A percentile compares a stretch with the other conserved stretches of the same genome.
These are phyloP conservation scores for Camellia lanceoleosa DNA, from an alignment of 148 eudicot genomes.

Conservation along the genomic window DNA sequence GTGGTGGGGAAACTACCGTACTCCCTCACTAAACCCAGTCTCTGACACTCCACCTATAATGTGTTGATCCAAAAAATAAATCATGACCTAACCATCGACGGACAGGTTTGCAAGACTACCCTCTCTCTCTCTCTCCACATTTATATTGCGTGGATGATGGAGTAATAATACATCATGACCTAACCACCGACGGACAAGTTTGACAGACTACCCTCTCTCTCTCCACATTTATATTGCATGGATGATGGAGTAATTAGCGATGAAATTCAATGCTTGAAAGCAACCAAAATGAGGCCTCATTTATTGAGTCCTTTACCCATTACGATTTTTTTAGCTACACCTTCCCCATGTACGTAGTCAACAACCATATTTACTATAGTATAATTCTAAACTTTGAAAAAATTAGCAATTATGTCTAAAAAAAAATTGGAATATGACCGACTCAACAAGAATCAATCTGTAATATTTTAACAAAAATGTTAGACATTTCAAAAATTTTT, in stretches of 20 bases:
- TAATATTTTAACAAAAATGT: no score
- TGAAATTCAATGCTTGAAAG: constrained; percentile 25
- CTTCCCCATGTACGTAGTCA: no score
- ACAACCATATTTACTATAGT: no score
- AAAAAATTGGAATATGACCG: no score
- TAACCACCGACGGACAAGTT: constrained; percentile 30
- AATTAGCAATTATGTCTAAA: no score
- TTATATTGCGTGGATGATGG: no score
- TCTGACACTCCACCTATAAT: no score
- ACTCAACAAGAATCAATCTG: no score
- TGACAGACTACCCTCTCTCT: constrained; percentile 9
- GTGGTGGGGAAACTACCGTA: background rate
- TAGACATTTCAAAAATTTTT: no score
- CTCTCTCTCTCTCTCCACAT: background rate
- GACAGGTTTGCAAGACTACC: background rate
- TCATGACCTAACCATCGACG: constrained; percentile 41
- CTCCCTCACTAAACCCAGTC: constrained; percentile 12
- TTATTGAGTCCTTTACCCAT: background rate
- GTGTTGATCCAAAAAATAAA: background rate
- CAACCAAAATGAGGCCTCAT: constrained; percentile 14
- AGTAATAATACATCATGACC: constrained; percentile 28
- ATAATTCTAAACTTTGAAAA: no score
- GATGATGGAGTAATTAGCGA: background rate
- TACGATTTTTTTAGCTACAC: background rate
- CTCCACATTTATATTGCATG: constrained; percentile 18